Percentiles rank a stretch among this genome's conserved stretches.
These are phyloP conservation scores for Pseudocercospora cruenta DNA, from an alignment of 2,329 filamentous ascomycete genomes.

Conservation along the genomic window DNA sequence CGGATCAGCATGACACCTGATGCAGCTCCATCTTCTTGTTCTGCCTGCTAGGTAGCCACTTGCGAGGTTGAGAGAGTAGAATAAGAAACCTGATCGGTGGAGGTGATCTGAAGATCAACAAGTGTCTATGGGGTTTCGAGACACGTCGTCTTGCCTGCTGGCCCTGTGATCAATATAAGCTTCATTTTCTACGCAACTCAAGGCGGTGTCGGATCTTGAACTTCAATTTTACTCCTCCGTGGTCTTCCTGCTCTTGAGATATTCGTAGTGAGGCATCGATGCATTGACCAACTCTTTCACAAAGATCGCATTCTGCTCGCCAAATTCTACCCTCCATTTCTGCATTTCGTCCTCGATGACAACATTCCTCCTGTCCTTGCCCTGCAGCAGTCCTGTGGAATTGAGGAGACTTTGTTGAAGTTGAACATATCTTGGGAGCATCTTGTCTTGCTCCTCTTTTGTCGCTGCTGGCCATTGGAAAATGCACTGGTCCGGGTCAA, in stretches of 20 bases:
- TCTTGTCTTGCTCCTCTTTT: conserved; percentile 16
- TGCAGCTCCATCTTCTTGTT: too few relatives aligned
- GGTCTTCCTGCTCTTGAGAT: conserved; percentile 32
- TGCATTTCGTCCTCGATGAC: conserved; percentile 40
- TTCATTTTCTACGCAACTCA: not conserved
- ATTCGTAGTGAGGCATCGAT: conserved; percentile 48
- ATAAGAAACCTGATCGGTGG: too few relatives aligned
- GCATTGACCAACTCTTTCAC: conserved; percentile 25
- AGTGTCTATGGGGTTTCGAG: too few relatives aligned
- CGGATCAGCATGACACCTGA: too few relatives aligned
- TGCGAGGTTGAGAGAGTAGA: too few relatives aligned
- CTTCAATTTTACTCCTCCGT: not conserved
- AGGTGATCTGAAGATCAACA: too few relatives aligned
- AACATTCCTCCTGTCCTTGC: conserved; percentile 36
- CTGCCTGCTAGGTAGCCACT: too few relatives aligned
- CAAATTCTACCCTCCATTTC: conserved; percentile 42
- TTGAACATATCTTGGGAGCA: conserved; percentile 11
- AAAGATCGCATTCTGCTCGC: conserved; percentile 16
- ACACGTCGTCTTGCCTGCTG: too few relatives aligned
- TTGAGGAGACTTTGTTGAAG: conserved; percentile 37
- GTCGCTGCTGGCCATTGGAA: conserved; percentile 39
- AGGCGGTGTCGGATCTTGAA: not conserved
- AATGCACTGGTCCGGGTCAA: conserved; percentile 37
- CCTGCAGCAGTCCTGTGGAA: conserved; percentile 41
- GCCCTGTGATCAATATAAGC: too few relatives aligned